A percentile compares a stretch with the other conserved stretches of the same genome.
Conservation (phyloP, 345 rosid species). For the Punica granatum region DNA sequence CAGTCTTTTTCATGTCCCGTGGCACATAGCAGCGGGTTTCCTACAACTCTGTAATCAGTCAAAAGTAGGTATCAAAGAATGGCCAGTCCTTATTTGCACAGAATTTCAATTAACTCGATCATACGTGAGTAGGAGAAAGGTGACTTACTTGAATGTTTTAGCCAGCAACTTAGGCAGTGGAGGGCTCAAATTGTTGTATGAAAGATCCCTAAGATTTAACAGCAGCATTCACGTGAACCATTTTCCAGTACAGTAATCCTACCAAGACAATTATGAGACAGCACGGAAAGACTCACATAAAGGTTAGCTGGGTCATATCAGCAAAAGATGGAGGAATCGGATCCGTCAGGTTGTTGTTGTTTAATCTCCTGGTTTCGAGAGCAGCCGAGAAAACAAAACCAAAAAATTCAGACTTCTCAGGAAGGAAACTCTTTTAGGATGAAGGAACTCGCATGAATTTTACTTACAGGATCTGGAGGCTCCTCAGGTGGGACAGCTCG, state of each 20-base stretch:
- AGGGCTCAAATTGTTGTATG: constrained; percentile 30
- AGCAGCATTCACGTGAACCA: neutral
- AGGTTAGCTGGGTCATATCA: constrained; percentile 69
- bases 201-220: neutral
- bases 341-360: constrained; percentile 67
- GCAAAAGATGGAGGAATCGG: constrained; percentile 63
- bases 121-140: neutral
- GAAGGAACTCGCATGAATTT: neutral
- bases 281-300: constrained; percentile 42
- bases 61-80: neutral
- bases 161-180: constrained; percentile 27
- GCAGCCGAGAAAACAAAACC: neutral
- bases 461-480: constrained; percentile 72
- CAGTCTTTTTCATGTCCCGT: constrained; percentile 55
- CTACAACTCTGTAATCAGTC: constrained; percentile 46
- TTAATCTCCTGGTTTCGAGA: constrained; percentile 53
- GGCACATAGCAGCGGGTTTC: constrained; percentile 77
- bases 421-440: neutral
- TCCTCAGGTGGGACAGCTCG: constrained; percentile 39
- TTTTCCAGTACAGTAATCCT: neutral
- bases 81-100: neutral
- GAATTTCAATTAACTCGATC: neutral
- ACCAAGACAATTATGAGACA: neutral
- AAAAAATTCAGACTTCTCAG: constrained; percentile 3
- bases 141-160: constrained; percentile 34